phyloP scores from a whole-genome alignment of 2,329 filamentous ascomycete species.

The Incumbomyces lentus region DNA sequence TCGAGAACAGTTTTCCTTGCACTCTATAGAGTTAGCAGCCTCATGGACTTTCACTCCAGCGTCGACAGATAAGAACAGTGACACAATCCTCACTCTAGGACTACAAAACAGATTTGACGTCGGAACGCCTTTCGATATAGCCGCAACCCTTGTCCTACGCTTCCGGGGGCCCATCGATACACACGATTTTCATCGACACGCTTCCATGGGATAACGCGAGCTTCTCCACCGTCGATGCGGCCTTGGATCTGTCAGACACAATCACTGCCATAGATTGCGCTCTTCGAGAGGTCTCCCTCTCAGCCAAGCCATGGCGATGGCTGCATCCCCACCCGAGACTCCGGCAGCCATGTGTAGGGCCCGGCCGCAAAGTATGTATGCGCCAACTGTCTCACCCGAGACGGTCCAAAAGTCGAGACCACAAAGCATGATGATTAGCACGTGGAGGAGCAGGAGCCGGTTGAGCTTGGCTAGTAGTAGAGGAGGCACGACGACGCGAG shows the following conservation, averaged over 20 bases:
- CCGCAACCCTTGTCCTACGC: too few species aligned
- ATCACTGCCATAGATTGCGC: not conserved
- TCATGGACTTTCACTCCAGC: too few species aligned
- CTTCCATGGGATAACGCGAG: not conserved
- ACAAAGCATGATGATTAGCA: conserved; percentile 68
- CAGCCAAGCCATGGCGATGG: conserved; percentile 9
- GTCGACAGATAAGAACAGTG: too few species aligned
- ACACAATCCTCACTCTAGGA: too few species aligned
- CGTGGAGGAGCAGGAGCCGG: conserved; percentile 69
- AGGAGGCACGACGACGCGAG: conserved; percentile 56
- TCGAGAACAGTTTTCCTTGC: too few species aligned
- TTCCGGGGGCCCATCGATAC: too few species aligned
- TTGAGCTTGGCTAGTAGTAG: conserved; percentile 66
- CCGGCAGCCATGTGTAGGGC: conserved; percentile 15
- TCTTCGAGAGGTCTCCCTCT: not conserved
- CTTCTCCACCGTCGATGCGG: not conserved
- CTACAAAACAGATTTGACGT: too few species aligned
- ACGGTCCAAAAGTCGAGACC: conserved; percentile 48
- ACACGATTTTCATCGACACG: not conserved
- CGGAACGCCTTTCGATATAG: too few species aligned
- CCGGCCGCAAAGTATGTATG: conserved; percentile 19
- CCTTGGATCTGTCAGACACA: not conserved
- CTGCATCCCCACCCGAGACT: conserved; percentile 19
- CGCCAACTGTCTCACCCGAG: conserved; percentile 17
- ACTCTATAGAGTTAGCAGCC: too few species aligned